Conservation (phyloP, 2,329 filamentous ascomycete species). For the Fusarium sp. region DNA sequence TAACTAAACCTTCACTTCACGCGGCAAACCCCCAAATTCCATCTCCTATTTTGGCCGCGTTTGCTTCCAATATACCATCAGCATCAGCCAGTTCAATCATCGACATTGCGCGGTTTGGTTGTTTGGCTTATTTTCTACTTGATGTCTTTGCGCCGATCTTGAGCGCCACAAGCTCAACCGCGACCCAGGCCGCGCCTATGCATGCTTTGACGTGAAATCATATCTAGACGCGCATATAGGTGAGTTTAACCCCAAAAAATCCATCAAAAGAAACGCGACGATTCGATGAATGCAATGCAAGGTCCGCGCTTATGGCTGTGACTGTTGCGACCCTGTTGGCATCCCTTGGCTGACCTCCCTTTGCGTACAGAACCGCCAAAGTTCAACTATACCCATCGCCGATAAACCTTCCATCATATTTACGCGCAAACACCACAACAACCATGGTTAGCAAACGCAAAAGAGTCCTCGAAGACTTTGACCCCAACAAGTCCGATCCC, state of each 20-base stretch:
- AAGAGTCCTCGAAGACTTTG: slow-evolving; percentile 66
- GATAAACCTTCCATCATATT: slow-evolving; percentile 1
- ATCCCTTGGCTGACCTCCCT: slow-evolving; percentile 31
- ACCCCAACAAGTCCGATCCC: slow-evolving; percentile 73
- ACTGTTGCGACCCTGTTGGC: background rate
- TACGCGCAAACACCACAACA: background rate
- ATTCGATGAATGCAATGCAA: background rate
- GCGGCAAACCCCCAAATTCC: slow-evolving; percentile 31
- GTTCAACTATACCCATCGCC: slow-evolving; percentile 16
- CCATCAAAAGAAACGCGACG: background rate
- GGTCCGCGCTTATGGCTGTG: background rate
- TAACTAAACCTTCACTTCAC: slow-evolving; percentile 33
- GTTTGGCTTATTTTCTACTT: slow-evolving; percentile 1
- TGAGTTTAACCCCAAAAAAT: slow-evolving; percentile 26
- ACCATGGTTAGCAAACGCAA: slow-evolving; percentile 62
- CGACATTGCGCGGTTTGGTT: slow-evolving; percentile 7
- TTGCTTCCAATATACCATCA: slow-evolving; percentile 20
- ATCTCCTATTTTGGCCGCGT: slow-evolving; percentile 25
- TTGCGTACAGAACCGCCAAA: slow-evolving; percentile 24
- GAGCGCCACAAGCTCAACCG: slow-evolving; percentile 36
- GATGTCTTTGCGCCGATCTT: slow-evolving; percentile 29
- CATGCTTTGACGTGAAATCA: slow-evolving; percentile 39
- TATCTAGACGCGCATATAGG: slow-evolving; percentile 35
- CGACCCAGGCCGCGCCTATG: slow-evolving; percentile 39
- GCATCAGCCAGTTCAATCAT: background rate